Percentiles rank a stretch among this genome's conserved stretches.
These are phyloP conservation scores for Eudorina sp. DNA, from an alignment of 139 green algal species.

Conservation along the genomic window DNA sequence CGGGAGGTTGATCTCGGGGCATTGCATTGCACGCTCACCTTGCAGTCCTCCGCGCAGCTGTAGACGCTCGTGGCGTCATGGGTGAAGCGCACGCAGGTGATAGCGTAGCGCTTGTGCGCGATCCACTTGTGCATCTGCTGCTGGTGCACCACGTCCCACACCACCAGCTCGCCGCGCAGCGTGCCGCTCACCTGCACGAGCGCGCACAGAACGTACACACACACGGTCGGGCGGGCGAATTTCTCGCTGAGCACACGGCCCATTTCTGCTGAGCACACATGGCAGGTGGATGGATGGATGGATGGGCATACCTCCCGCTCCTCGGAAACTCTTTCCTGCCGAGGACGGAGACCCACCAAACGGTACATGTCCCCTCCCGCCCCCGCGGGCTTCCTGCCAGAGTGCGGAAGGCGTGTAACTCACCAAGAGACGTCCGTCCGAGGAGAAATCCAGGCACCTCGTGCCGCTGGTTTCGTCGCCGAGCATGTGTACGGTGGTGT, in stretches of 20 bases:
- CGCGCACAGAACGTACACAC: neutral
- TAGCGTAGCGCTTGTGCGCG: constrained; percentile 62
- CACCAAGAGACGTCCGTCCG: constrained; percentile 58
- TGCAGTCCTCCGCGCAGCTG: constrained; percentile 63
- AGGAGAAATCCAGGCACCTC: constrained; percentile 53
- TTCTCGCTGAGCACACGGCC: no score
- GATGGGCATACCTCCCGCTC: no score
- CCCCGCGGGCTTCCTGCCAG: no score
- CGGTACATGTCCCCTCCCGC: no score
- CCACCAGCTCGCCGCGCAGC: constrained; percentile 56
- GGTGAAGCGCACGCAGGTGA: constrained; percentile 64
- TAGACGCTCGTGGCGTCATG: constrained; percentile 54
- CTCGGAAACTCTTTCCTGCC: no score
- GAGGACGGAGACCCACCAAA: no score
- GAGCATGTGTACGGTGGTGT: constrained; percentile 58
- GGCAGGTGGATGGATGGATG: no score
- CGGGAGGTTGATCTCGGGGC: no score
- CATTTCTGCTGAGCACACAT: no score
- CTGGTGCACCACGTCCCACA: constrained; percentile 60
- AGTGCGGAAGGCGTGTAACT: neutral
- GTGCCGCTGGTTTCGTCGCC: constrained; percentile 49
- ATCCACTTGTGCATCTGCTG: constrained; percentile 55
- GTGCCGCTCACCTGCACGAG: constrained; percentile 51
- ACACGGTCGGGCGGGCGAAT: neutral
- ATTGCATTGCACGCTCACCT: no score